These are phyloP conservation scores for Globisporangium irregulare DNA, from an alignment of 352 stramenopile species.

Conservation along the genomic window DNA sequence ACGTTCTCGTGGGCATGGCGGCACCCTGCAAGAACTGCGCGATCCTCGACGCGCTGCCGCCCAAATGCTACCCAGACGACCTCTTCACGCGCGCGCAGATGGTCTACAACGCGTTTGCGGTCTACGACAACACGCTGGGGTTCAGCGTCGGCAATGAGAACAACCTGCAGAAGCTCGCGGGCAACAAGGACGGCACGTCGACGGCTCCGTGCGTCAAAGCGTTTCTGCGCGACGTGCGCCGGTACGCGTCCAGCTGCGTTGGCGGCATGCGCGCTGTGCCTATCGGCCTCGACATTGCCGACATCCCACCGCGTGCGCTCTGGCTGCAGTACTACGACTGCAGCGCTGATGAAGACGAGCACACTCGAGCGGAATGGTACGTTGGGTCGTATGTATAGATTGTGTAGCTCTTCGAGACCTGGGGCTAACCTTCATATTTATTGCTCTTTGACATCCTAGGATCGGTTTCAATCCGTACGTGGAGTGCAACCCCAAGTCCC, in stretches of 20 bases:
- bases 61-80: slow-evolving; percentile 43
- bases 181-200: slow-evolving; percentile 26
- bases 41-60: slow-evolving; percentile 28
- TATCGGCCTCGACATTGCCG: slow-evolving; percentile 44
- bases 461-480: slow-evolving; percentile 55
- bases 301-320: slow-evolving; percentile 33
- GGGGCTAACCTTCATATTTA: not conserved
- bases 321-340: slow-evolving; percentile 54
- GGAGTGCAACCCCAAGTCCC: slow-evolving; percentile 51
- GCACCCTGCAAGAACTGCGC: slow-evolving; percentile 38
- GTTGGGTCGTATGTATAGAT: not conserved
- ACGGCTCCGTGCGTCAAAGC: slow-evolving; percentile 50
- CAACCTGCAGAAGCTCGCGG: slow-evolving; percentile 34
- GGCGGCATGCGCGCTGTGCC: slow-evolving; percentile 32
- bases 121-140: slow-evolving; percentile 51
- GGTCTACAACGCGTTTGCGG: slow-evolving; percentile 54
- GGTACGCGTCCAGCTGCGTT: slow-evolving; percentile 36
- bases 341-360: slow-evolving; percentile 34
- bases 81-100: slow-evolving; percentile 40
- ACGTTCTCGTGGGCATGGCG: slow-evolving; percentile 48
- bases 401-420: not conserved
- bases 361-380: slow-evolving; percentile 33
- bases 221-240: slow-evolving; percentile 39
- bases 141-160: slow-evolving; percentile 55
- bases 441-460: slow-evolving; percentile 3